Base-by-base conservation (phyloP, 2,329 filamentous ascomycete species). In the Fusarium chuoi region DNA sequence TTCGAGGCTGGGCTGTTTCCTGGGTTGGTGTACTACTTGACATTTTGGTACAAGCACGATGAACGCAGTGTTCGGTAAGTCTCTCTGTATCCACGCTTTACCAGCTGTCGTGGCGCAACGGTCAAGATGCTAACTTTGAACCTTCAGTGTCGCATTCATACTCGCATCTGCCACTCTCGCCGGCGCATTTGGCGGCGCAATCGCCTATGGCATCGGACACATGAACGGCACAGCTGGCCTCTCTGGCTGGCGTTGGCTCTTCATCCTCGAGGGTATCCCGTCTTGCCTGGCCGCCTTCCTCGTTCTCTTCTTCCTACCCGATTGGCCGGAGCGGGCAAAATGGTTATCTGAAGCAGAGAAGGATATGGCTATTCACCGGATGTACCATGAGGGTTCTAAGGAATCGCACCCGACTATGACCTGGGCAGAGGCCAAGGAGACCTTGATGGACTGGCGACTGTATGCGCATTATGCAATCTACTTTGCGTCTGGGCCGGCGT, bases 201-300 rank as follows among this genome's bases (percentile, higher is more conserved):
- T 95, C 14, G 93, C 93, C 2, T 94, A 91, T 69, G 92, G 86
- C 2, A 91, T 94, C 68, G 91, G 91, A 0, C 90, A 92, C 77
- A 92, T 95, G 89, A 90, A 94, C 74, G 87, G 88, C 12, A 81
- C 88, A 3, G 81, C 83, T 1, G 91, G 91, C 5, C 84, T 91
- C 28, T 84, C 87, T 6, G 93, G 90, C 15, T 95, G 93, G 93
- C 86, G 92, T 33, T 95, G 85, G 89, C 85, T 89, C 36, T 89
- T 89, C 74, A 86, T 91, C 67, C 83, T 91, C 41, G 89, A 92
- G 81, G 92, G 92, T 11, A 84, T 93, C 13, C 87, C 88, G 0
- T 94, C 92, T 0, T 86, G 92, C 12, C 18, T 93, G 1, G 93
- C 80, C 15, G 91, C 91, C 8, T 77, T 92, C 24, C 79, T 86